Conservation (phyloP, 208 protist genomes). For the Kentomonas sorsogonicus region DNA sequence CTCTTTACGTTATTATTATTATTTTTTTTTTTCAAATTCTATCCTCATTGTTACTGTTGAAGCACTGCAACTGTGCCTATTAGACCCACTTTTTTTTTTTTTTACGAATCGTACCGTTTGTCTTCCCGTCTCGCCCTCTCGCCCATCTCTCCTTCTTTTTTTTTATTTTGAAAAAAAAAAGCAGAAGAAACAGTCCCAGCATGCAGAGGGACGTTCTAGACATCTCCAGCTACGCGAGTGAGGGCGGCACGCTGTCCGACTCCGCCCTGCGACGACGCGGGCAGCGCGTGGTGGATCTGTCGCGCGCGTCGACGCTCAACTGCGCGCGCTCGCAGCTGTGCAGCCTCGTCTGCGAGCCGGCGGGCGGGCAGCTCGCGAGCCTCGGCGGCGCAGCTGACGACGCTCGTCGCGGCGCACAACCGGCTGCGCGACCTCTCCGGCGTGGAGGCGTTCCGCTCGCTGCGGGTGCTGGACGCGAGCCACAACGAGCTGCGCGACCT, state of each 20-base stretch:
- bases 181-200: not conserved
- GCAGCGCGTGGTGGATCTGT: too few species aligned
- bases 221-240: constrained; percentile 17
- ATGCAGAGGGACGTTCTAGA: constrained; percentile 20
- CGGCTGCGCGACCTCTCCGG: constrained; percentile 45
- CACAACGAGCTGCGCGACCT: constrained; percentile 64
- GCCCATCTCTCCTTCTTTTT: not conserved
- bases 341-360: constrained; percentile 23
- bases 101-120: too few species aligned
- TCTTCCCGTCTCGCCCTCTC: not conserved
- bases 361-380: constrained; percentile 21
- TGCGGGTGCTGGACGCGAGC: constrained; percentile 74
- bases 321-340: constrained; percentile 21
- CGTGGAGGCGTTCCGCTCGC: constrained; percentile 46
- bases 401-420: constrained; percentile 66
- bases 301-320: constrained; percentile 24
- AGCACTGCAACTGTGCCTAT: not conserved
- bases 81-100: constrained; percentile 4
- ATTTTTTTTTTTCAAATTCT: constrained; percentile 2
- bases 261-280: constrained; percentile 18
- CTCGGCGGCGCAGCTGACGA: constrained; percentile 42
- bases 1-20: constrained; percentile 15
- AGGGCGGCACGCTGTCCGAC: constrained; percentile 23
- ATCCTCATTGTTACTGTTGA: not conserved
- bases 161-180: not conserved